Evolutionary conservation across 2,329 filamentous ascomycete genomes (phyloP), one percentile per base, ranked within the genome.

Genomic region (Scedosporium dehoogii): DNA sequence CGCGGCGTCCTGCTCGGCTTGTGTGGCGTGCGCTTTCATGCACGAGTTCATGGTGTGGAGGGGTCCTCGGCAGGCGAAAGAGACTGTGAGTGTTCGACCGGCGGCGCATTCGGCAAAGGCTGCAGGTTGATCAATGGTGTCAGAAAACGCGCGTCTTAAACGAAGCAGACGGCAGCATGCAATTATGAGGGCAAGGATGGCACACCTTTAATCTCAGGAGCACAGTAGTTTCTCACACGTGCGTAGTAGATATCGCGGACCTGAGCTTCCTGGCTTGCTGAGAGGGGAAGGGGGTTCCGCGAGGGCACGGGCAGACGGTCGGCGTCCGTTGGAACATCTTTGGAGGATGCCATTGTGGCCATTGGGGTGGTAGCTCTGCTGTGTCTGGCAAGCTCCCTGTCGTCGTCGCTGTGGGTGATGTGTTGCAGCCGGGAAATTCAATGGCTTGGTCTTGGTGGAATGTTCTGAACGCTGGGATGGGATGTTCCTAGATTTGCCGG

Each of bases 81-180:
- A 89, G 63, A 94, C 89, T 63, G 88, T 92, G 69, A 97, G 85
- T 5, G 92, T 97, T 67, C 91, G 89, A 71, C 88, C 87, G 59
- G 88, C 82, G 61, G 92, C 92, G 81, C 94, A 99, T 67, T 88
- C 86, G 63, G 94, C 94, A 73, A 99, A 99, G 65, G 89, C 93
- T 97, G 68, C 42, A 27, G 16, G 63, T 21, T 6, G 5, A 23
- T 33, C 18, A 25, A 29, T 4, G 18, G 25, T 23, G 18, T 23
- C 21, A 23, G 53, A 3, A 29, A 29, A 42, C 18, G 58, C 2
- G 18, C 29, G 9, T 25, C 6, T 29, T 18, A 21, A 21, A 42
- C 16, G 12, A 21, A 14, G 41, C 55, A 16, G 38, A 29, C 3
- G 2, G 6, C 9, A 21, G 27, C 51, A 51, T 58, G 14, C 44